Evolutionary conservation across 306 rosid species (phyloP), one percentile per base, ranked within the genome.

Genomic region (Potentilla sterilis): DNA sequence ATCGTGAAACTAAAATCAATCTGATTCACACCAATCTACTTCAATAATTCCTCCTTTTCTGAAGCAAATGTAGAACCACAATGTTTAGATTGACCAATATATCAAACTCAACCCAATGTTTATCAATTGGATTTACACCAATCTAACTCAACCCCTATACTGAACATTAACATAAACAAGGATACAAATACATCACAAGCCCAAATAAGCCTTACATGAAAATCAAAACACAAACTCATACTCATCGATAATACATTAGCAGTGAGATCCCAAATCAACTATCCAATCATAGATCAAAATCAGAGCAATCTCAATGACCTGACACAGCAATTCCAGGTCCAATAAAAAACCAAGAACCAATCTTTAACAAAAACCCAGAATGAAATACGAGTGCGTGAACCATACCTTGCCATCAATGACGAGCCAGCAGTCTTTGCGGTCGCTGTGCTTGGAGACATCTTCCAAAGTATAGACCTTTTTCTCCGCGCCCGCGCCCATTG

Each of bases 361-460:
- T 4, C 15, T 69, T 37, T 35, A 13, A 67, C 18, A 15, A 63
- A 38, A 75, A 47, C 52, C 54, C 78, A 70, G 42, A 38, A 72
- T 6, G 51, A 54, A 54, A 72, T 77, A 62, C 11, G 67, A 62
- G 67, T 24, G 16, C 28, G 28, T 13, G 38, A 4, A 32, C 13
- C 67, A 77, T 74, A 92, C 99, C 97, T 89, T 95, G 83, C 89
- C 89, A 22, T 79, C 84, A 57, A 95, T 87, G 72, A 95, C 81
- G 69, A 95, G 83, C 97, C 97, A 95, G 82, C 99, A 95, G 69
- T 90, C 96, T 32, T 85, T 83, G 79, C 82, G 57, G 76, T 34
- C 64, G 75, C 83, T 88, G 82, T 90, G 97, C 16, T 66, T 43
- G 48, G 96, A 74, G 72, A 88, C 92, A 64, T 90, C 92, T n/a